These are phyloP conservation scores for Termitomyces sp. DNA, from an alignment of 768 basidiomycete genomes.

Conservation along the genomic window DNA sequence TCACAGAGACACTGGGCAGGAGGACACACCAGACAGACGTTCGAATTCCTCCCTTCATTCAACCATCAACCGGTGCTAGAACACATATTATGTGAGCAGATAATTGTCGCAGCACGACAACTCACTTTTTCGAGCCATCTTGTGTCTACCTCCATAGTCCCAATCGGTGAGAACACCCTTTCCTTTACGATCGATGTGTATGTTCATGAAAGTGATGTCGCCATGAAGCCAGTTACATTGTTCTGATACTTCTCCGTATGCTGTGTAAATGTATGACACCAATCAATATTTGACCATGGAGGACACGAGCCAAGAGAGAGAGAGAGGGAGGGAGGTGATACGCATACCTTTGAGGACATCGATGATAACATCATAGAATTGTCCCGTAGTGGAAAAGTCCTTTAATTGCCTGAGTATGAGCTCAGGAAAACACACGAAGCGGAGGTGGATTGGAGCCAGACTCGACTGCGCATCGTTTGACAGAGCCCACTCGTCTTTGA, in stretches of 20 bases:
- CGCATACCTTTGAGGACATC: background rate
- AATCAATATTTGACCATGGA: background rate
- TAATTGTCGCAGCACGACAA: too few species aligned
- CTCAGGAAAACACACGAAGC: background rate
- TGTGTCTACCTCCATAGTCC: background rate
- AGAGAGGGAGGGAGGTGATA: too few species aligned
- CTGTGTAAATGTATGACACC: background rate
- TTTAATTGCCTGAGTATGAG: background rate
- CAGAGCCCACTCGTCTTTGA: background rate
- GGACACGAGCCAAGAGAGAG: too few species aligned
- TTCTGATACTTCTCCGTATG: background rate
- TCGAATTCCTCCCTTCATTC: too few species aligned
- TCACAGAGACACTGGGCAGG: too few species aligned
- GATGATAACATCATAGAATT: background rate
- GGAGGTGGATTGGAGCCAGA: background rate
- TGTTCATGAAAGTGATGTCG: background rate
- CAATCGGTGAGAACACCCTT: constrained; percentile 1
- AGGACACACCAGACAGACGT: too few species aligned
- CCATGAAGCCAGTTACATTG: background rate
- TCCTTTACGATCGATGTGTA: background rate
- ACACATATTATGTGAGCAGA: too few species aligned
- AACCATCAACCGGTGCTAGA: too few species aligned
- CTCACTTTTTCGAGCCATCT: background rate
- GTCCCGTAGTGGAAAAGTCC: too few species aligned
- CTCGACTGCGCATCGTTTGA: background rate